Base-by-base conservation (phyloP, 2,329 filamentous ascomycete genomes). In the Fusarium fracticaudum region DNA sequence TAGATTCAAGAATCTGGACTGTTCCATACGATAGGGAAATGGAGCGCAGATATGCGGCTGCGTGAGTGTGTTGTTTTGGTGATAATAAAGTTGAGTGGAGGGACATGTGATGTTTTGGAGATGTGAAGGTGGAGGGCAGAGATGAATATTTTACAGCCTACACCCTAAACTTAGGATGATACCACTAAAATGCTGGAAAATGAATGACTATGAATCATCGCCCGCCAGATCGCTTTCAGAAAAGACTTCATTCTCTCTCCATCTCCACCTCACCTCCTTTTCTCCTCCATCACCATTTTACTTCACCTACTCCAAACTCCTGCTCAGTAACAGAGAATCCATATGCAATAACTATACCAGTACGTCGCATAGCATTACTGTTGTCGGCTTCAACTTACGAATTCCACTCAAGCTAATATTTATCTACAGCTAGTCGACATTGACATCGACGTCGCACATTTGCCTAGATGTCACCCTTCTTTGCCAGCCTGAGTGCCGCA, bases 181-280 rank as follows among this genome's bases (percentile, higher is more conserved):
- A 8, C 24, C 12, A 22, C 24, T 47, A 4, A 47, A 47, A 29
- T 29, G 0, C 12, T 10, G 18, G 12, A 4, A 15, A 47, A 47
- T 14, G 44, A 47, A 47, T 20, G 44, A 0, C 18, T 1, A 3
- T 47, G 44, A 47, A 15, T 47, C 44, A 47, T 20, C 4, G 24
- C 3, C 44, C 0, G 24, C 8, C 8, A 14, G 44, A 11, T 29
- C 18, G 44, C 24, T 11, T 0, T 4, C 6, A 22, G 8, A 29
- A 47, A 29, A 20, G 5, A 29, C 44, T 47, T 22, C 12, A 22
- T 18, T 47, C 44, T 22, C 24, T 47, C 44, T 22, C 44, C 18
- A 47, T 47, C 24, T 29, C 44, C 8, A 15, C 18, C 12, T 29
- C 24, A 0, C 13, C 24, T 47, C 44, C 44, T 29, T 29, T 47